These are phyloP conservation scores for Pueraria montana DNA, from an alignment of 306 rosid species.

Conservation along the genomic window DNA sequence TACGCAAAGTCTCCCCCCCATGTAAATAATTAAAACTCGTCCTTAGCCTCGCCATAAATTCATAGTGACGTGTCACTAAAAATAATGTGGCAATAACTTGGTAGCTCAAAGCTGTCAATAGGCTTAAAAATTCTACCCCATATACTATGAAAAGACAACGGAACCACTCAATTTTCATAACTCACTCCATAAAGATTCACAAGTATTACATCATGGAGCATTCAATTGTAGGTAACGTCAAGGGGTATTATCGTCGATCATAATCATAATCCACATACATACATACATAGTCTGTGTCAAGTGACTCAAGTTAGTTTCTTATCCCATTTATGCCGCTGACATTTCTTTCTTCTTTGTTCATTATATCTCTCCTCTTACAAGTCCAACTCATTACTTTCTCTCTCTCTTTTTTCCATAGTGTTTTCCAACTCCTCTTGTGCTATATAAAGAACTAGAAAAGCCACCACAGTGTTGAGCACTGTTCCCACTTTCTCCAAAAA, in stretches of 20 bases:
- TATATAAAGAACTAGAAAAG: conserved; percentile 47
- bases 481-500: conserved; percentile 49
- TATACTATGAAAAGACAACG: conserved; percentile 40
- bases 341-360: conserved; percentile 64
- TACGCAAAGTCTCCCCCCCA: conserved; percentile 21
- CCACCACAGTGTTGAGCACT: conserved; percentile 32
- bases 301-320: conserved; percentile 57
- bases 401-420: background rate
- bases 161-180: conserved; percentile 11
- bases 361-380: conserved; percentile 52
- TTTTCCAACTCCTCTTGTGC: background rate
- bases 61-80: conserved; percentile 50
- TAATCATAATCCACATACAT: conserved; percentile 23
- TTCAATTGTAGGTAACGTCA: conserved; percentile 21
- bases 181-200: background rate
- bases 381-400: conserved; percentile 23
- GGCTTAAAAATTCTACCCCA: conserved; percentile 36
- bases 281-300: conserved; percentile 5
- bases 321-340: conserved; percentile 73
- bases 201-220: background rate
- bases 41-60: conserved; percentile 54
- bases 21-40: conserved; percentile 40
- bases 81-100: conserved; percentile 42
- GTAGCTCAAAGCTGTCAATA: conserved; percentile 38
- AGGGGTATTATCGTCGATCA: conserved; percentile 60